These are phyloP conservation scores for Ganoderma sinense DNA, from an alignment of 1,284 basidiomycete genomes.

Conservation along the genomic window DNA sequence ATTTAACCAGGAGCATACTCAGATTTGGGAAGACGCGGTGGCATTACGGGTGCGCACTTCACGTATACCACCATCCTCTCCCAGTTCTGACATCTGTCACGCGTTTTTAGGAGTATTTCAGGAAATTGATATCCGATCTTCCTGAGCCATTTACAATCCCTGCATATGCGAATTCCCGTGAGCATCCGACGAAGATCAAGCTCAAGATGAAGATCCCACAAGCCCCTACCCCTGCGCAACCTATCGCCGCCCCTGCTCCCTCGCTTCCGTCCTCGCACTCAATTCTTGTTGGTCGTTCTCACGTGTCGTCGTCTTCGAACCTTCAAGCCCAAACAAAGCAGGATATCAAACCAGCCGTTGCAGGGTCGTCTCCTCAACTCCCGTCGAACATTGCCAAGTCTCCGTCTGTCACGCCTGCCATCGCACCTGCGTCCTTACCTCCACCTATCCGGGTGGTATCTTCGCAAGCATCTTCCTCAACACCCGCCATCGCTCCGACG, in stretches of 20 bases:
- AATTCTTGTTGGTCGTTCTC: constrained; percentile 17
- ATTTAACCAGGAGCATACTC: constrained; percentile 81
- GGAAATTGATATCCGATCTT: constrained; percentile 76
- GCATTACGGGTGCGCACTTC: constrained; percentile 60
- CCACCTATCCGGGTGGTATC: neutral
- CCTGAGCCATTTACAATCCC: constrained; percentile 67
- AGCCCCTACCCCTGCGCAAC: constrained; percentile 33
- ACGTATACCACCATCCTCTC: neutral
- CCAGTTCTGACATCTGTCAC: neutral
- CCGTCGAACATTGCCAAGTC: constrained; percentile 23
- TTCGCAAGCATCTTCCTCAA: constrained; percentile 32
- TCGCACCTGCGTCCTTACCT: constrained; percentile 18
- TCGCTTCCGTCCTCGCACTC: constrained; percentile 28
- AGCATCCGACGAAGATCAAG: constrained; percentile 68
- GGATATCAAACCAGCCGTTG: constrained; percentile 7
- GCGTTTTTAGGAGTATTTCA: constrained; percentile 66
- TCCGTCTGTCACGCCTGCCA: constrained; percentile 19
- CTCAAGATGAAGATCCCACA: constrained; percentile 70
- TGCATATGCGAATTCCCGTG: constrained; percentile 55
- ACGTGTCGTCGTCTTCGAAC: constrained; percentile 26
- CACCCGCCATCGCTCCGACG: constrained; percentile 19
- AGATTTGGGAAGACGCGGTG: constrained; percentile 79
- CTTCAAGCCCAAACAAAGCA: constrained; percentile 15
- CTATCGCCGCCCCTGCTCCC: constrained; percentile 28
- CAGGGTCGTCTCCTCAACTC: constrained; percentile 6